Base-by-base conservation (phyloP, 768 basidiomycete genomes). In the Boletus edulis region DNA sequence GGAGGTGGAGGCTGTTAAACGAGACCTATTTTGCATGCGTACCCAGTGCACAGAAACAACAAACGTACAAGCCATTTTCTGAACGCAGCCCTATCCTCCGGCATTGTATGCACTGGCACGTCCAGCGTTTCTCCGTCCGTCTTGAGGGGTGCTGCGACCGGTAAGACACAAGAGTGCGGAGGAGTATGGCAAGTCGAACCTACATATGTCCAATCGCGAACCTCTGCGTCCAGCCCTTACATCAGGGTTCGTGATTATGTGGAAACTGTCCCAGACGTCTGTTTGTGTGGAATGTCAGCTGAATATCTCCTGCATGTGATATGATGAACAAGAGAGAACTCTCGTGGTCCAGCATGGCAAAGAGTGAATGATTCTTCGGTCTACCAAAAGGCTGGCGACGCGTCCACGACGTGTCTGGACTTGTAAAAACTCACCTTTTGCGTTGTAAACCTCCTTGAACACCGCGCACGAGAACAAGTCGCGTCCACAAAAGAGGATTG, bases 401-500 rank as follows among this genome's bases (percentile, higher is more conserved):
- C 34, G 34, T 35, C 13, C 7, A 11, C 15, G 8, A 42, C 27
- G 43, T n/a, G 47, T 31, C 5, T 34, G 12, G 2, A 24, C 35
- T n/a, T 6, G 10, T n/a, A 53, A 52, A 44, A 49, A 27, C 57
- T 60, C 52, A 89, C 93, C 91, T 71, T 67, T 67, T 6, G 88
- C 86, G 15, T 72, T 63, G 52, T 87, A 73, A 2, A 96, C 69
- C 52, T 86, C 77, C 49, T 80, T 71, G 46, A 97, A 78, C 3
- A 92, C 84, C 8, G 74, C 71, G 64, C 87, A 88, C 2, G 94
- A 96, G 70, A 96, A 96, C 62, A 85, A 82, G 67, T 95, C 94
- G 17, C 91, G 87, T 48, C 94, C 94, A 66, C 92, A 82, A 69
- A 92, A 96, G 7, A 97, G 78, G 40, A 97, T 81, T n/a, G 84